phyloP scores from a whole-genome alignment of 2,329 filamentous ascomycete genomes.

The Simplicillium aogashimaense region DNA sequence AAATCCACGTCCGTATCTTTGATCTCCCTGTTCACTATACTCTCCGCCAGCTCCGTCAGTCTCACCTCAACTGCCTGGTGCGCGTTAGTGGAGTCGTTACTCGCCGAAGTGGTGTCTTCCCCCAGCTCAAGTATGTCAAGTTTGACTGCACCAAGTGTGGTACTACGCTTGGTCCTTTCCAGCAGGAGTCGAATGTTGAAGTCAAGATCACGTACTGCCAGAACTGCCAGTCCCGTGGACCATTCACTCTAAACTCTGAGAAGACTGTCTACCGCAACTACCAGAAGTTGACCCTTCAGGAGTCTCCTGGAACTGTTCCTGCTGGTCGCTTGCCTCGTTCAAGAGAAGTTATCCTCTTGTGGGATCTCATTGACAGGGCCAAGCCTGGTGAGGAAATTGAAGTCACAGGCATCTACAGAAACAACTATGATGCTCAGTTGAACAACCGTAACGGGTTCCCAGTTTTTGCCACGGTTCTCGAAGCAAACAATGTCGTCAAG shows the following conservation, averaged over 20 bases:
- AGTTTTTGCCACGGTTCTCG: constrained; percentile 93
- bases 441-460: constrained; percentile 99
- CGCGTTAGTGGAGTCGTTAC: constrained; percentile 94
- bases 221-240: constrained; percentile 88
- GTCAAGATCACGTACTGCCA: constrained; percentile 96
- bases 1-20: constrained; percentile 95
- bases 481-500: constrained; percentile 96
- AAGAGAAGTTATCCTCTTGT: constrained; percentile 88
- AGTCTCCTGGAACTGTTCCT: constrained; percentile 93
- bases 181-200: constrained; percentile 92
- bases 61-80: constrained; percentile 90
- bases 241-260: constrained; percentile 92
- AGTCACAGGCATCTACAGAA: constrained; percentile 91
- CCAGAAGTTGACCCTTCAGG: constrained; percentile 93
- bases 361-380: constrained; percentile 92
- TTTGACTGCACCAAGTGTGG: constrained; percentile 95
- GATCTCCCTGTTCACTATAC: constrained; percentile 94
- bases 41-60: constrained; percentile 86
- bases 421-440: constrained; percentile 94
- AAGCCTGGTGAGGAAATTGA: constrained; percentile 98
- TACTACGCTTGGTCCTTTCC: constrained; percentile 85
- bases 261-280: constrained; percentile 99
- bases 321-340: constrained; percentile 89
- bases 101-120: constrained; percentile 87
- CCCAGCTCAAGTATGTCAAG: constrained; percentile 96